Percentiles rank a stretch among this genome's conserved stretches.
Evolutionary conservation across 1,139 yeast species (phyloP).

Genomic region (Blastobotrys proliferans): DNA sequence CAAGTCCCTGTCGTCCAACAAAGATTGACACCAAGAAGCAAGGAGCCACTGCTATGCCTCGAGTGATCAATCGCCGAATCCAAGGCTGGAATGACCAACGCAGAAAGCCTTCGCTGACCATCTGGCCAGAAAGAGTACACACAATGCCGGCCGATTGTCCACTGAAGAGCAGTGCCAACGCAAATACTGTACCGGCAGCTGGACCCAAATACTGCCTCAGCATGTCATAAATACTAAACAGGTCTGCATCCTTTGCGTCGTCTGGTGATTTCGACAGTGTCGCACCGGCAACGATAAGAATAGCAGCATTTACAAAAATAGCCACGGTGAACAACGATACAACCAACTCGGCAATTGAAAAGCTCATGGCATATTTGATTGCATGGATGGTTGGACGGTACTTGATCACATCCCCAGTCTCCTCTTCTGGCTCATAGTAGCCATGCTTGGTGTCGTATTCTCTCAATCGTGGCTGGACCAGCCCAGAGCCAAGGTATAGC

Average conservation of each 20-base stretch:
- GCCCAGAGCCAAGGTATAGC: constrained; percentile 83
- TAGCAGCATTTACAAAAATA: constrained; percentile 79
- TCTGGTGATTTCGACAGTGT: constrained; percentile 64
- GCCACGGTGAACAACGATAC: constrained; percentile 76
- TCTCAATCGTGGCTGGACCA: constrained; percentile 82
- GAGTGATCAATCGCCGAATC: constrained; percentile 74
- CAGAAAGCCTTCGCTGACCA: constrained; percentile 91
- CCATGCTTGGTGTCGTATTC: constrained; percentile 76
- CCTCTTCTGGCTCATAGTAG: constrained; percentile 38
- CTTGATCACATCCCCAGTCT: constrained; percentile 29
- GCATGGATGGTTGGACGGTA: constrained; percentile 71
- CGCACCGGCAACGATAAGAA: constrained; percentile 80
- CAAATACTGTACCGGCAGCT: constrained; percentile 92
- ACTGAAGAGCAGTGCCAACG: constrained; percentile 85
- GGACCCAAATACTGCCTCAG: constrained; percentile 70
- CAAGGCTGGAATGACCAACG: constrained; percentile 86
- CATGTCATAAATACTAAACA: constrained; percentile 77
- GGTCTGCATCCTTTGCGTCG: constrained; percentile 80
- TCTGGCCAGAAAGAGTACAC: constrained; percentile 96
- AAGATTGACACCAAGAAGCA: constrained; percentile 73
- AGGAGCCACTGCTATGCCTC: constrained; percentile 83
- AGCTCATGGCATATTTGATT: constrained; percentile 62
- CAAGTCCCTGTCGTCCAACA: constrained; percentile 83
- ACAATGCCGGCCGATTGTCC: constrained; percentile 98
- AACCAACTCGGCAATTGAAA: constrained; percentile 70